Conservation (phyloP, 208 protist genomes). For the Trypanosoma melophagium region DNA sequence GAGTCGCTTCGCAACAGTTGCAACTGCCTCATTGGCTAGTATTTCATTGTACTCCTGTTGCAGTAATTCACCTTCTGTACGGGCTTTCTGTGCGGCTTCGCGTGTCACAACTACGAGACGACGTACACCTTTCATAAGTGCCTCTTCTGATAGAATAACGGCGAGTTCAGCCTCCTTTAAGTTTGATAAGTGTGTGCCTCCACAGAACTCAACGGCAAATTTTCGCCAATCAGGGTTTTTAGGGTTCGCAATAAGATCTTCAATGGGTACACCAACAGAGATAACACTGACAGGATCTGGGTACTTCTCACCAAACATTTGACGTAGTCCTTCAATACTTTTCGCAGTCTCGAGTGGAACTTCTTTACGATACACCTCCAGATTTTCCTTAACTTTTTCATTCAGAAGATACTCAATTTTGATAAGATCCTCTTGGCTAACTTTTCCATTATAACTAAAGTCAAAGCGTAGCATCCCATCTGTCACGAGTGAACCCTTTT, state of each 20-base stretch:
- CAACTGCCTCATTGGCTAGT: constrained; percentile 31
- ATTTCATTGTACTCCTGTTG: constrained; percentile 55
- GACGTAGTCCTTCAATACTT: constrained; percentile 78
- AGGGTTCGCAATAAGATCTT: constrained; percentile 88
- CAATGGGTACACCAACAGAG: constrained; percentile 92
- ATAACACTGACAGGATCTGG: constrained; percentile 98
- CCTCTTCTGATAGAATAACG: constrained; percentile 93
- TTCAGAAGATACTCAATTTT: constrained; percentile 90
- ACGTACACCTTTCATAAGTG: constrained; percentile 93
- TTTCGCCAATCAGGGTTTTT: constrained; percentile 85
- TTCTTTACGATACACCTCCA: constrained; percentile 88
- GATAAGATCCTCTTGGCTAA: constrained; percentile 79
- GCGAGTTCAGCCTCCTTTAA: constrained; percentile 88
- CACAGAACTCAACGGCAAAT: constrained; percentile 97
- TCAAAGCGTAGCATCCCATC: constrained; percentile 96
- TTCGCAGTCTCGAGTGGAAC: constrained; percentile 79
- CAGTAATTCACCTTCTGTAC: constrained; percentile 46
- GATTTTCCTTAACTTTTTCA: constrained; percentile 72
- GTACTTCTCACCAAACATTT: constrained; percentile 99
- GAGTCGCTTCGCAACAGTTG: constrained; percentile 79
- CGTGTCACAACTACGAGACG: constrained; percentile 83
- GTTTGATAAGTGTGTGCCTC: constrained; percentile 93
- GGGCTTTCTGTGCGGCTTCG: constrained; percentile 58
- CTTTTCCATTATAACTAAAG: constrained; percentile 92
- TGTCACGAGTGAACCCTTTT: constrained; percentile 94